Conservation (phyloP, 2,329 filamentous ascomycete genomes). For the Monosporascus sp. region DNA sequence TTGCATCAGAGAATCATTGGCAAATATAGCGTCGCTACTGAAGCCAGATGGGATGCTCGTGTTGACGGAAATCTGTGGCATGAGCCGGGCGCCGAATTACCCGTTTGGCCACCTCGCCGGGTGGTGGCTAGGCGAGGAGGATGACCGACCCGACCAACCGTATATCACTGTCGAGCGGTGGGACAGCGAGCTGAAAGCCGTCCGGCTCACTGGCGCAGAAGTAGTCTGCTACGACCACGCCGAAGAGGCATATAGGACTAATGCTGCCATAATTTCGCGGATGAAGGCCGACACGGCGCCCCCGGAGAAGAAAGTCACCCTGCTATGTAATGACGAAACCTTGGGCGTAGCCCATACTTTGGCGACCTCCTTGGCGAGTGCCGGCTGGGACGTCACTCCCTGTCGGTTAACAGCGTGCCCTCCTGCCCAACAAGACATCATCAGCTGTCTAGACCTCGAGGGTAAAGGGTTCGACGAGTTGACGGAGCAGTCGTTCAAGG, state of each 20-base stretch:
- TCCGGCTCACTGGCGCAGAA: slow-evolving; percentile 23
- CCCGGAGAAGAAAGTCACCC: slow-evolving; percentile 5
- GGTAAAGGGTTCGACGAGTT: slow-evolving; percentile 22
- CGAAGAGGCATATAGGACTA: slow-evolving; percentile 16
- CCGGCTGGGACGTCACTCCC: slow-evolving; percentile 13
- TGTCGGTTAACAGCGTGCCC: slow-evolving; percentile 11
- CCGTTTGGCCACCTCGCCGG: slow-evolving; percentile 27
- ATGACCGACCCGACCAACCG: slow-evolving; percentile 23
- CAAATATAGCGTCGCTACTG: slow-evolving; percentile 22
- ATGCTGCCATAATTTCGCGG: slow-evolving; percentile 13
- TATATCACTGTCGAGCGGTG: slow-evolving; percentile 22
- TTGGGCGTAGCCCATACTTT: slow-evolving; percentile 6
- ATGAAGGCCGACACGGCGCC: neutral
- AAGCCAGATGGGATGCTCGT: slow-evolving; percentile 26
- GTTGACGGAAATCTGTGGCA: slow-evolving; percentile 23
- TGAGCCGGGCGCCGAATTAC: slow-evolving; percentile 23
- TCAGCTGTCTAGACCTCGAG: slow-evolving; percentile 22
- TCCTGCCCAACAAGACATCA: slow-evolving; percentile 17
- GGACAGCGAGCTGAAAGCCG: slow-evolving; percentile 20
- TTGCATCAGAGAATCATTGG: slow-evolving; percentile 13
- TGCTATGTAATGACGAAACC: slow-evolving; percentile 8
- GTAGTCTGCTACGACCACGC: slow-evolving; percentile 12
- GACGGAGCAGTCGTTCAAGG: slow-evolving; percentile 9
- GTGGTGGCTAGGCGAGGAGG: slow-evolving; percentile 32
- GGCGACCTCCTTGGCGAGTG: slow-evolving; percentile 5